Conservation (phyloP, 257 asterid species). For the Gardenia jasminoides region DNA sequence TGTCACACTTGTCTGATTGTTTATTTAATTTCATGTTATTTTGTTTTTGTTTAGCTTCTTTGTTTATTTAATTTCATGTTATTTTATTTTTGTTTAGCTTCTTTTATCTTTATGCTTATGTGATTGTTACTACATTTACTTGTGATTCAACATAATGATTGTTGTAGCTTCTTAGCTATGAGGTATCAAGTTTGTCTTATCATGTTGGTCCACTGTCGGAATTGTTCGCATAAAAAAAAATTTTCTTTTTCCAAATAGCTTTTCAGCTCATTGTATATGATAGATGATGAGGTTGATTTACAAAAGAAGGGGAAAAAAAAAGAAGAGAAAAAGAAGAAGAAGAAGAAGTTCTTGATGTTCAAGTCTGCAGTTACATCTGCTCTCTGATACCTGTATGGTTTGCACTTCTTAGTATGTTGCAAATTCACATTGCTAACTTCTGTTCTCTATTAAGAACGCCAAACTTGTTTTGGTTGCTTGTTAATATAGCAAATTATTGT, state of each 20-base stretch:
- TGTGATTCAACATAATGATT: not conserved
- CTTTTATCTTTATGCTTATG: slow-evolving; percentile 9
- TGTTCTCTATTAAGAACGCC: not conserved
- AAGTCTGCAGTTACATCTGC: not conserved
- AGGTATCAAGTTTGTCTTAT: slow-evolving; percentile 1
- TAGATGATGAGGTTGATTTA: not conserved
- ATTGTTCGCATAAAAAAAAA: not conserved
- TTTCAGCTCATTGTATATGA: not conserved
- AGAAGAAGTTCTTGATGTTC: not conserved
- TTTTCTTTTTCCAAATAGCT: not conserved
- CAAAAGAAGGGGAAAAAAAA: not conserved
- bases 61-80: slow-evolving; percentile 18
- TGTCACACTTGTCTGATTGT: slow-evolving; percentile 29
- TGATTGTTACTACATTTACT: not conserved
- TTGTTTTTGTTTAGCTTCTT: slow-evolving; percentile 5
- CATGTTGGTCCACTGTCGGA: not conserved
- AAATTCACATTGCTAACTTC: not conserved
- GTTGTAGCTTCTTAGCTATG: not conserved
- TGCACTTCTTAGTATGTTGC: not conserved
- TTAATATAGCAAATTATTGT: not conserved
- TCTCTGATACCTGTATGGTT: not conserved
- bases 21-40: not conserved
- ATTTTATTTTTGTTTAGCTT: slow-evolving; percentile 2
- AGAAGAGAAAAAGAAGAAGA: too few relatives aligned
- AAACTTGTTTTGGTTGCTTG: not conserved